These are phyloP conservation scores for Cystobasidiaceae sp. DNA, from an alignment of 1,284 basidiomycete species.

Conservation along the genomic window DNA sequence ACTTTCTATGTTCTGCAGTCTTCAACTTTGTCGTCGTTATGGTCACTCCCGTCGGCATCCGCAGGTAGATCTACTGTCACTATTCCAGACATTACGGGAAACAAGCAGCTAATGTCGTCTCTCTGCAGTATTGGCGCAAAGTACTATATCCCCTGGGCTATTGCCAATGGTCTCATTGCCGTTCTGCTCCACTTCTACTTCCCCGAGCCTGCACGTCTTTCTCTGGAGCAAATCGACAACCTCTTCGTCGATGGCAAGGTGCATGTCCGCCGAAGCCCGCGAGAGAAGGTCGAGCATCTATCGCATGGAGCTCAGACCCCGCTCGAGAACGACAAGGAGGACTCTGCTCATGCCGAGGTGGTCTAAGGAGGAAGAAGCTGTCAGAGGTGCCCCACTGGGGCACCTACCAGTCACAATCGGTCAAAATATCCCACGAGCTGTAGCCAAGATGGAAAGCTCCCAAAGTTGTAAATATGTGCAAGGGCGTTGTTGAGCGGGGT, in stretches of 20 bases:
- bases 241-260: conserved; percentile 42
- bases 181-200: conserved; percentile 34
- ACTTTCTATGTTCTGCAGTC: no score
- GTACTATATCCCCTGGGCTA: conserved; percentile 31
- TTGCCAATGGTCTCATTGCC: conserved; percentile 33
- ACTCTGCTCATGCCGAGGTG: not conserved
- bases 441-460: no score
- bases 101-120: no score
- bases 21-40: conserved; percentile 31
- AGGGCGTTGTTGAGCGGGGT: no score
- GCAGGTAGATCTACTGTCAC: no score
- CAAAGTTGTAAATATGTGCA: no score
- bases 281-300: no score
- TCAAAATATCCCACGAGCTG: no score
- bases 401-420: no score
- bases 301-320: not conserved
- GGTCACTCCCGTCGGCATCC: conserved; percentile 35
- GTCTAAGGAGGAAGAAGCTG: not conserved
- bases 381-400: not conserved
- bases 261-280: conserved; percentile 32
- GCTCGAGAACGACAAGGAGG: conserved; percentile 15
- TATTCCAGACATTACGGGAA: no score
- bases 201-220: conserved; percentile 35
- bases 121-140: not conserved
- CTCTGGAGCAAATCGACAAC: conserved; percentile 45